These are phyloP conservation scores for Saccharomycopsis selenospora DNA, from an alignment of 805 yeast genomes.

Conservation along the genomic window DNA sequence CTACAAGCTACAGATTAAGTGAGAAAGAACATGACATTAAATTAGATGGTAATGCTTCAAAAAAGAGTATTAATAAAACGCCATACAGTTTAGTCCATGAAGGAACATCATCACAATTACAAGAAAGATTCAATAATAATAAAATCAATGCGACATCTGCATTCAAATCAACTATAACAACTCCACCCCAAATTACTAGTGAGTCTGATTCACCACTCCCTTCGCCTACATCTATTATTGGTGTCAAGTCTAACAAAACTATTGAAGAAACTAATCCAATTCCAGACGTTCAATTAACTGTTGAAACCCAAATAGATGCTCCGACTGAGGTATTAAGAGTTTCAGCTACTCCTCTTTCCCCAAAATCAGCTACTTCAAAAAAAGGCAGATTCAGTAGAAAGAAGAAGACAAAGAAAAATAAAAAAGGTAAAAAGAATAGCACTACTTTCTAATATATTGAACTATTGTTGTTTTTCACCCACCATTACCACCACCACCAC, in stretches of 20 bases:
- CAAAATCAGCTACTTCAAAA: neutral
- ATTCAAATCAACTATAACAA: neutral
- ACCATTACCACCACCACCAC: too few relatives aligned
- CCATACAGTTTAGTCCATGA: neutral
- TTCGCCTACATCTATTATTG: neutral
- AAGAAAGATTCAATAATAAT: neutral
- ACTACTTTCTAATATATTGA: constrained; percentile 10
- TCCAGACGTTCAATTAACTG: neutral
- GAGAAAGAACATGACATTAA: neutral
- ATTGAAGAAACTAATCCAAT: neutral
- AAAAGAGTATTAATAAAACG: neutral
- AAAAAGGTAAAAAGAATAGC: constrained; percentile 11
- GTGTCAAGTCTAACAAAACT: neutral
- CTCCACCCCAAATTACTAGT: neutral
- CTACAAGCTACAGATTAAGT: neutral
- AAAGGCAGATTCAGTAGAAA: constrained; percentile 1
- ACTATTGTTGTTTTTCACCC: too few relatives aligned
- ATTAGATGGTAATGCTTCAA: constrained; percentile 3
- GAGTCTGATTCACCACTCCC: neutral
- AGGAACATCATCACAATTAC: neutral
- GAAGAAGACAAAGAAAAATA: constrained; percentile 5
- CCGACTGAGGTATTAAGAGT: neutral
- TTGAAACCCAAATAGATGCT: neutral
- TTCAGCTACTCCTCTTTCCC: neutral
- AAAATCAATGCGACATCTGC: neutral